Evolutionary conservation across 345 rosid genomes (phyloP), one percentile per base, ranked within the genome.

Genomic region (Erodium maritimum): DNA sequence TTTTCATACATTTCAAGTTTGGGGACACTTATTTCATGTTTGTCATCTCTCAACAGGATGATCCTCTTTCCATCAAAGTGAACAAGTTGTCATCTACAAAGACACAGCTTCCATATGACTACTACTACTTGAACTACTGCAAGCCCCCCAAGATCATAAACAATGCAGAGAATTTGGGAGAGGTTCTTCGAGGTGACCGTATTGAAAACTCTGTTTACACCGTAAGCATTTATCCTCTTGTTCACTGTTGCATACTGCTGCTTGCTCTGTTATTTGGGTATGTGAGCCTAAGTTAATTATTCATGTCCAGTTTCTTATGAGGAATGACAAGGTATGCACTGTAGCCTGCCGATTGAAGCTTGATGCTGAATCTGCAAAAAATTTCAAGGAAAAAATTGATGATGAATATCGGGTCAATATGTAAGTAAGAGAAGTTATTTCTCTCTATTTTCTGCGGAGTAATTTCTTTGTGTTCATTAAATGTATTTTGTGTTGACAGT

Each of bases 91-190:
- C 96, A 9, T 88, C 96, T 50, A 88, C 90, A 1, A 88, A 81
- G 78, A 88, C 96, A 2, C 96, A 88, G 60, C 83, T 88, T 69
- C 96, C 96, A 34, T 88, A 88, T 66, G 96, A 88, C 65, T 83
- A 79, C 78, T 88, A 88, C 78, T 88, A 59, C 76, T 65, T 88
- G 24, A 77, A 79, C 21, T 85, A 82, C 71, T 88, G 93, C 66
- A 77, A 80, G 78, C 89, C 93, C 4, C 5, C 50, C 1, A 80
- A 77, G 77, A 83, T 85, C 69, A 11, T 73, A 71, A 88, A 81
- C 73, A 85, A 20, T 61, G 91, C 86, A 14, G 91, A 85, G 52
- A 85, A 85, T 73, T 67, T 85, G 66, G 90, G 96, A 53, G 96
- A 72, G 79, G 89, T 83, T 71, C 93, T 88, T 59, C 82, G 93